These are phyloP conservation scores for Sugiyamaella americana DNA, from an alignment of 805 yeast species.

Conservation along the genomic window DNA sequence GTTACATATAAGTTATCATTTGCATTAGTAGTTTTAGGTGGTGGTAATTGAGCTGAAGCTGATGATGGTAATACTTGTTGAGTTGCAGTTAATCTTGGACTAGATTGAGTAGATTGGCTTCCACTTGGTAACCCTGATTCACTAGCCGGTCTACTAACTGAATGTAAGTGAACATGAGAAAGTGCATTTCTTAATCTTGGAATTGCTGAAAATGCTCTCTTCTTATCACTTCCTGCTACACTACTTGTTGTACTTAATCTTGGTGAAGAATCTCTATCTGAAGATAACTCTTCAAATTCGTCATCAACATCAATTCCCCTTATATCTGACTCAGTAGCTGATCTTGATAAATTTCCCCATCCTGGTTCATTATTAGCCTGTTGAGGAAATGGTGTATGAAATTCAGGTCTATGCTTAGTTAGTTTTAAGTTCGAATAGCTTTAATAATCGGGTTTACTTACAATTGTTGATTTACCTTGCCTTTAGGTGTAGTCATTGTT, in stretches of 20 bases:
- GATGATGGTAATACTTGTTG: background rate
- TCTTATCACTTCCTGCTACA: background rate
- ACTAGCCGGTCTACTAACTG: constrained; percentile 3
- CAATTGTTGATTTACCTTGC: background rate
- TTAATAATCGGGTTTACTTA: too few relatives aligned
- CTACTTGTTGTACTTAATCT: background rate
- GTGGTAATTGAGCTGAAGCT: too few relatives aligned
- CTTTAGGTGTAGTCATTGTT: background rate
- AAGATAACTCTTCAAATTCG: too few relatives aligned
- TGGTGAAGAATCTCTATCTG: background rate
- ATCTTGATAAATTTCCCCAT: background rate
- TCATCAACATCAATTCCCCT: background rate
- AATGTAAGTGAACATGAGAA: constrained; percentile 18
- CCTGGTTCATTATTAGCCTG: background rate
- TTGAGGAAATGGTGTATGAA: constrained; percentile 3
- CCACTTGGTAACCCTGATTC: background rate
- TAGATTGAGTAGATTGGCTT: background rate
- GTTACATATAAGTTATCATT: constrained; percentile 5
- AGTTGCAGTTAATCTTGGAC: constrained; percentile 6
- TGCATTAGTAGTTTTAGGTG: background rate
- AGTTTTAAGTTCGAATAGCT: background rate
- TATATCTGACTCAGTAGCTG: background rate
- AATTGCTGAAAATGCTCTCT: constrained; percentile 10
- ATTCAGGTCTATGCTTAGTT: constrained; percentile 2
- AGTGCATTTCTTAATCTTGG: constrained; percentile 19